phyloP scores from a whole-genome alignment of 805 yeast genomes.

The Candida taoyuanica region DNA sequence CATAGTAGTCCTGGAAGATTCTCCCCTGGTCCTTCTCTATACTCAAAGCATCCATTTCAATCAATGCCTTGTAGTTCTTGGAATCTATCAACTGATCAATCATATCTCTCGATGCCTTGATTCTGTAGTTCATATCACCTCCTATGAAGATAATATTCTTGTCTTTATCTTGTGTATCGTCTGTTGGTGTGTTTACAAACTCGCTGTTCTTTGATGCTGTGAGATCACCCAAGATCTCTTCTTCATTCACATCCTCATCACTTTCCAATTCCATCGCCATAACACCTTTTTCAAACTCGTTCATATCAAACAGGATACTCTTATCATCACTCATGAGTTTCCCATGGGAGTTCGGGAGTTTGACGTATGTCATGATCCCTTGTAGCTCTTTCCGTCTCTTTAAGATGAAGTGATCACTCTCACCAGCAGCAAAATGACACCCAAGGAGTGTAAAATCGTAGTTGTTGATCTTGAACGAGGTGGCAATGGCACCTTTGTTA shows the following conservation, averaged over 20 bases:
- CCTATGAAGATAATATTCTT: constrained; percentile 34
- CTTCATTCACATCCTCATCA: constrained; percentile 13
- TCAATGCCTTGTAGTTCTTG: constrained; percentile 31
- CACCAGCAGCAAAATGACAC: constrained; percentile 54
- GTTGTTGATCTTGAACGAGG: constrained; percentile 35
- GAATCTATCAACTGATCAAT: constrained; percentile 28
- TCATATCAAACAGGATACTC: constrained; percentile 26
- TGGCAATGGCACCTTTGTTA: constrained; percentile 54
- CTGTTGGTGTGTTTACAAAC: background rate
- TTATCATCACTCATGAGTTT: constrained; percentile 24
- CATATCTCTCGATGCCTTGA: constrained; percentile 28
- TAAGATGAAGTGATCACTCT: constrained; percentile 30
- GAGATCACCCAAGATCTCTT: constrained; percentile 7
- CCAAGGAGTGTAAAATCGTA: constrained; percentile 37
- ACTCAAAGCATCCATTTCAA: constrained; percentile 41
- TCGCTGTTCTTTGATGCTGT: constrained; percentile 1
- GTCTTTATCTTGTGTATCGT: constrained; percentile 5
- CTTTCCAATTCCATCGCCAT: constrained; percentile 13
- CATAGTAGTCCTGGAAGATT: constrained; percentile 42
- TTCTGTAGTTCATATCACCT: constrained; percentile 56
- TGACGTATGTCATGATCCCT: constrained; percentile 32
- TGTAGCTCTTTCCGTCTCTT: constrained; percentile 42
- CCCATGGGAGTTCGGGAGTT: constrained; percentile 23
- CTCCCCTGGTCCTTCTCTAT: constrained; percentile 31
- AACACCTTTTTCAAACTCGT: constrained; percentile 21